Base-by-base conservation (phyloP, 495 filamentous ascomycete species). In the Gamarada debralockiae region DNA sequence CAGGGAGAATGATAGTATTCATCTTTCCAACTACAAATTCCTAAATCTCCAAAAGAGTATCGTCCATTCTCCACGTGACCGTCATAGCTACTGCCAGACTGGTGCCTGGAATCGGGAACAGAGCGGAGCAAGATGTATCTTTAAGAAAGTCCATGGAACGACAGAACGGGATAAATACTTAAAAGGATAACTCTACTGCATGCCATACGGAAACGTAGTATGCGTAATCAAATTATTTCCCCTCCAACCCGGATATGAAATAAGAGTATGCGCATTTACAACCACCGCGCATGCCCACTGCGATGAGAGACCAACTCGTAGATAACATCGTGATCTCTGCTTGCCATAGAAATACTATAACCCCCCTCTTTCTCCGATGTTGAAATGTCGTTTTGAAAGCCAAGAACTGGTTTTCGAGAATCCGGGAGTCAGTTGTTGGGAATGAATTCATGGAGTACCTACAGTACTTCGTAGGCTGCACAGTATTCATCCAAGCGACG, bases 101-200 rank as follows among this genome's bases (percentile, higher is more conserved):
- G n/a, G n/a, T n/a, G n/a, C n/a, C n/a, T n/a, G 14, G 6, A 39
- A 20, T 5, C 37, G n/a, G 4, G 37, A 39, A 15, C 6, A 6
- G 6, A 3, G 2, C 42, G 6, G 15, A 45, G 20, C 21, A 45
- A 24, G 12, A 29, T 12, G 6, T 23, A 29, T 1, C 17, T 5
- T 1, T 12, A 45, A 29, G 18, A 45, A 10, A 14, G 6, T 45
- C 15, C 10, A 48, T 13, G 13, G 10, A 48, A 7, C 10, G n/a
- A 45, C n/a, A 45, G 23, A 48, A 48, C 3, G 13, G 17, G 29
- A 39, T 21, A 24, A 22, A 15, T 25, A 71, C 87, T 72, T 72
- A 97, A 92, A 97, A 68, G 92, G 92, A 74, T 96, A 97, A 64
- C 84, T 81, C 92, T 92, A 97, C 72, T 96, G 86, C 89, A 95